Evolutionary conservation across 148 eudicot species (phyloP).

Genomic region (Rhododendron simsii): DNA sequence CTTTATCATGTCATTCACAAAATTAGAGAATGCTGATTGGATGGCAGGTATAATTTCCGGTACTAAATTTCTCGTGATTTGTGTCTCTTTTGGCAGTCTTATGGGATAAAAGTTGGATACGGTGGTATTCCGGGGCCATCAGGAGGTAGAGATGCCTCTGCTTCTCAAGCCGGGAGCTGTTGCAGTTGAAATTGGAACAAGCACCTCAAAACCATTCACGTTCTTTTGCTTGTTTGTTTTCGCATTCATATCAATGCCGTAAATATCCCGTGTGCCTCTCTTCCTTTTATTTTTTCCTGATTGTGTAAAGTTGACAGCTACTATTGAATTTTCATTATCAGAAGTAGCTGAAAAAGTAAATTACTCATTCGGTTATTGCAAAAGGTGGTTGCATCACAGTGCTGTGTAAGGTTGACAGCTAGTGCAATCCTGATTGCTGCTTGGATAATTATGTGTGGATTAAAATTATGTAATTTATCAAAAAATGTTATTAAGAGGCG

Average conservation of each 20-base stretch:
- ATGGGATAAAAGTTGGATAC: conserved; percentile 91
- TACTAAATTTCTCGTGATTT: not conserved
- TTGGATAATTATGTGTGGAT: not conserved
- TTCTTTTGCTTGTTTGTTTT: not conserved
- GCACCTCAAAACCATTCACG: not conserved
- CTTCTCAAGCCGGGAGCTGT: conserved; percentile 73
- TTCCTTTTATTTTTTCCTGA: not conserved
- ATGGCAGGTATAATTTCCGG: not conserved
- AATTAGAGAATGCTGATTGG: not conserved
- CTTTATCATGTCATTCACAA: not conserved
- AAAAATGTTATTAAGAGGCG: not conserved
- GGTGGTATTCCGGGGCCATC: conserved; percentile 82
- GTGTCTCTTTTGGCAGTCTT: conserved; percentile 44
- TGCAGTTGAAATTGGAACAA: conserved; percentile 37
- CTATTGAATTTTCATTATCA: not conserved
- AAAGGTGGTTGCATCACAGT: not conserved
- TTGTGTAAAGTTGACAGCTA: conserved; percentile 2
- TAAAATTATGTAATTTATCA: not conserved
- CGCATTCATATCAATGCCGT: not conserved
- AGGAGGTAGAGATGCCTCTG: conserved; percentile 66
- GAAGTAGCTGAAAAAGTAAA: not conserved
- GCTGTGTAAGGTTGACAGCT: not conserved
- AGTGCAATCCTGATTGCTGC: not conserved
- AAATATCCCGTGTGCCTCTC: conserved; percentile 5
- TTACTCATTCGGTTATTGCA: not conserved